A percentile compares a stretch with the other conserved stretches of the same genome.
phyloP scores from a whole-genome alignment of 2,329 filamentous ascomycete species.

The Parascedosporium putredinis region DNA sequence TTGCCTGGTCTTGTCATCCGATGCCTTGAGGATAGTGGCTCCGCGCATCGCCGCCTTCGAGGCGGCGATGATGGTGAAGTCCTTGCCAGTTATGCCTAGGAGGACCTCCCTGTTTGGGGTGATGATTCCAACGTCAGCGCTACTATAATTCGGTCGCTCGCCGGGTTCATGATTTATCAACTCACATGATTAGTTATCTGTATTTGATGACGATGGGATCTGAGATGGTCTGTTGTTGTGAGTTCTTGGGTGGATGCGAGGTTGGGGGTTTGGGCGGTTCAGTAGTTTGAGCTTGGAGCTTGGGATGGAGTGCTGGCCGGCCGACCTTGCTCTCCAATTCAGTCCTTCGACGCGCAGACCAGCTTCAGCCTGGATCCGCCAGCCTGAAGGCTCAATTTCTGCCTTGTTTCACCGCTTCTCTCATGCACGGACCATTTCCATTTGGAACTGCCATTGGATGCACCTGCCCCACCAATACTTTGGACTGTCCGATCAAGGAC shows the following conservation, averaged over 20 bases:
- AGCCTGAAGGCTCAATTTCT: constrained; percentile 17
- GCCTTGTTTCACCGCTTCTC: constrained; percentile 23
- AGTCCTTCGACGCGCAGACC: constrained; percentile 26
- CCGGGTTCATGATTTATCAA: not conserved
- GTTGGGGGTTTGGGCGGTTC: not conserved
- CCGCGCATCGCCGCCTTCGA: constrained; percentile 98
- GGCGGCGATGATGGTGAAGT: constrained; percentile 95
- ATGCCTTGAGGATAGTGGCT: constrained; percentile 86
- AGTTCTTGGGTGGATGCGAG: not conserved
- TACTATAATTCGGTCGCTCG: not conserved
- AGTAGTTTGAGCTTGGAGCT: constrained; percentile 7
- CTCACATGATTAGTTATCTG: not conserved
- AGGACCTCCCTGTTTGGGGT: constrained; percentile 71
- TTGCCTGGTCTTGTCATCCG: constrained; percentile 89
- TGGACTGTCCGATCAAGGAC: too few species aligned
- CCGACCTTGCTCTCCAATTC: not conserved
- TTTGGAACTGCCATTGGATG: not conserved
- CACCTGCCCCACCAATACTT: constrained; percentile 13
- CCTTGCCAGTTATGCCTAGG: constrained; percentile 95
- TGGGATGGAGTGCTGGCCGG: not conserved
- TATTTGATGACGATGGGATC: not conserved
- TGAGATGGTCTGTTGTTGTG: not conserved
- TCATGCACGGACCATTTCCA: constrained; percentile 1
- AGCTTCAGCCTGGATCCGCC: constrained; percentile 29
- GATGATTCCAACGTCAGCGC: constrained; percentile 1